Evolutionary conservation across 108 stramenopile species (phyloP), one percentile per base, ranked within the genome.

Genomic region (Skeletonema marinoi): DNA sequence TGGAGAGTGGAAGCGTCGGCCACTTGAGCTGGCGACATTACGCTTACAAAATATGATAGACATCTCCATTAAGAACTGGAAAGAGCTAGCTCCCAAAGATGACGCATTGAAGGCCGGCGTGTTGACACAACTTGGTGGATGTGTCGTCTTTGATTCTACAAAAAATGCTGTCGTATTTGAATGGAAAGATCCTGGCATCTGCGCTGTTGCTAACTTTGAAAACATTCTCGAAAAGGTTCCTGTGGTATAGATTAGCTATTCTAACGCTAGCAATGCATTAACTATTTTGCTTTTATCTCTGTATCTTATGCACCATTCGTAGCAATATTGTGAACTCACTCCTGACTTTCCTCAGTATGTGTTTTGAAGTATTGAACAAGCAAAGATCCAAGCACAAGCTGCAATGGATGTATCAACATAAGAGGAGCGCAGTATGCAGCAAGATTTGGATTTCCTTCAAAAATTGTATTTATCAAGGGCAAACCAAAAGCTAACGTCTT

Each of bases 401-500:
- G 95, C 25, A 92, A 60, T 3, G 97, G 95, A 84, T 97, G 97
- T 64, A 96, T 83, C 60, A 97, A 78, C 96, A 97, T 93, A 35
- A 97, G 79, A 1, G 96, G 97, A 10, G 97, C 93, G 72, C 92
- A 91, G 66, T 88, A 94, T 29, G 88, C 69, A 10, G 94, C 96
- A 30, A 97, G 78, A 59, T 93, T 86, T 32, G 88, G 79, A 74
- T 86, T 90, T 12, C 95, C 96, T 78, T 91, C 90, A 69, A 96
- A 97, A 11, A 97, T 85, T 0, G 96, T 96, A 65, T 95, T 91
- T 30, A 97, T 86, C 61, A 97, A 70, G 4, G 96, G 95, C 0
- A 97, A 83, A 1, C 96, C 96, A 86, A 97, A 96, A 2, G 95
- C 96, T 11, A 97, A 78, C 0, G 97, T 98, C 66, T 98, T 98